Conservation (phyloP, 192 early-diverging fungal genomes). For the Coemansia sp. region DNA sequence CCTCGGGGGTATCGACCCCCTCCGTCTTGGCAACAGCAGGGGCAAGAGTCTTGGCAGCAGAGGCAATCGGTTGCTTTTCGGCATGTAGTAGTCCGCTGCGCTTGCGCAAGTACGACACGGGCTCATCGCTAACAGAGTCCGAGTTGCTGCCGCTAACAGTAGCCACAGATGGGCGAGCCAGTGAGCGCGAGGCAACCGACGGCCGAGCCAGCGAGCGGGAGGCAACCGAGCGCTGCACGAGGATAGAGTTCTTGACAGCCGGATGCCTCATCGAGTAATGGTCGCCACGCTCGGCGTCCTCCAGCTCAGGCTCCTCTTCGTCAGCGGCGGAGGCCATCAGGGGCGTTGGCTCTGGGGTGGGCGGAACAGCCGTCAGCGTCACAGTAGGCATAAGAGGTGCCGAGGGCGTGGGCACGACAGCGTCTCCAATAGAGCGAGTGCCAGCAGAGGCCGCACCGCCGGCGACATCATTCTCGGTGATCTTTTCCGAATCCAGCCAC, state of each 20-base stretch:
- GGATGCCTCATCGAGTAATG: conserved; percentile 24
- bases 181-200: conserved; percentile 14
- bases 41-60: background rate
- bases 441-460: conserved; percentile 2
- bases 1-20: background rate
- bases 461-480: conserved; percentile 37
- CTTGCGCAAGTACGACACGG: conserved; percentile 49
- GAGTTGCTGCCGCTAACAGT: background rate
- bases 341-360: background rate
- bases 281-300: conserved; percentile 29
- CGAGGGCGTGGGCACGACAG: conserved; percentile 14
- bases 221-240: conserved; percentile 43
- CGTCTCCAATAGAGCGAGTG: background rate
- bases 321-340: background rate
- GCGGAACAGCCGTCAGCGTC: background rate
- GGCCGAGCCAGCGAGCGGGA: conserved; percentile 15
- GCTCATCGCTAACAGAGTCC: conserved; percentile 26
- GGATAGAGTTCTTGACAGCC: conserved; percentile 28
- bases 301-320: conserved; percentile 43
- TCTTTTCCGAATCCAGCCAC: conserved; percentile 52
- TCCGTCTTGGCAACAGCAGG: background rate
- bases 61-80: background rate
- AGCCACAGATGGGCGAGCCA: background rate
- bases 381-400: background rate
- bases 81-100: conserved; percentile 29